A percentile compares a stretch with the other conserved stretches of the same genome.
phyloP scores from a whole-genome alignment of 345 rosid genomes.

The Gossypium herbaceum region DNA sequence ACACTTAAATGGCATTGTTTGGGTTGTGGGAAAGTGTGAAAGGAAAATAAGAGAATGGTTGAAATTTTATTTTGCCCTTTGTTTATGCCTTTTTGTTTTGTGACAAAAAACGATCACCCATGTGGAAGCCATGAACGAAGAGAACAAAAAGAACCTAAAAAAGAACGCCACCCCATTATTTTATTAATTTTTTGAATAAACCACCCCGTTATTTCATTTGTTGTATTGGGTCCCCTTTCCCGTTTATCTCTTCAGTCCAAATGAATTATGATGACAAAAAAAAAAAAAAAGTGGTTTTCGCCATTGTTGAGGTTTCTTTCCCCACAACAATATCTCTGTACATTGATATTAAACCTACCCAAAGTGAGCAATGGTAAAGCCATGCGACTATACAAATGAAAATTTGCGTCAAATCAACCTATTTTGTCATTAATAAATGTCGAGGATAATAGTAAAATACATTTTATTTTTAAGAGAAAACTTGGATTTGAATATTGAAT shows the following conservation, averaged over 20 bases:
- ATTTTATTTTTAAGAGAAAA: no score
- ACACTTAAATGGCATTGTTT: neutral
- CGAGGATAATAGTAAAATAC: no score
- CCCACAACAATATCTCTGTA: no score
- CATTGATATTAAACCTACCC: no score
- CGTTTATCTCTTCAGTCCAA: no score
- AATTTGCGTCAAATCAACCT: no score
- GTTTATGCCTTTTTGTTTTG: constrained; percentile 26
- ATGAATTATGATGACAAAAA: no score
- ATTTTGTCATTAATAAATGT: no score
- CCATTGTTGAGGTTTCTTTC: neutral
- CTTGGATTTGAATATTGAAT: no score
- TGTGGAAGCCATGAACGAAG: constrained; percentile 11
- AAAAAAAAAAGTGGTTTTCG: neutral
- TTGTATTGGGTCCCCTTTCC: neutral
- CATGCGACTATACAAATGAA: no score
- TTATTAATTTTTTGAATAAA: no score
- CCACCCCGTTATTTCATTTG: neutral
- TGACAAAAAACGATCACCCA: constrained; percentile 23
- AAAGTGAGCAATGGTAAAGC: no score
- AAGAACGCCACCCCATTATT: neutral
- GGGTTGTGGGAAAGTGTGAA: neutral
- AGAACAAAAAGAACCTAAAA: neutral
- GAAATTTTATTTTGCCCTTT: constrained; percentile 11
- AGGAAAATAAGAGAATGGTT: neutral